Conservation (phyloP, 495 filamentous ascomycete species). For the Hyaloscypha bicolor region DNA sequence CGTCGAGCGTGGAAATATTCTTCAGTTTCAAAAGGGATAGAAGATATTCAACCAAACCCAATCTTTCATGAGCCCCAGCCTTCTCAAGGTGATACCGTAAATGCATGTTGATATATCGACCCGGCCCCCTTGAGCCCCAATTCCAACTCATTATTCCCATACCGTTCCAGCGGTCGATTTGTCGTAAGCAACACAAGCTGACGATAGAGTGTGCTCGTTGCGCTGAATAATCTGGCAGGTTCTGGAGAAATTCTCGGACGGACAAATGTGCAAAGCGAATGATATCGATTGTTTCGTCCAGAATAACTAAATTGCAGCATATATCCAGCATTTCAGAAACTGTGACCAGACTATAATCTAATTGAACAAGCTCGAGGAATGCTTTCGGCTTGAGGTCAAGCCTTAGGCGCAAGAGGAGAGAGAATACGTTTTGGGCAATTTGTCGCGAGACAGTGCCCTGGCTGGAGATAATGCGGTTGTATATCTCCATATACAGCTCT, state of each 20-base stretch:
- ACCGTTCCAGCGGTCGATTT: too few relatives aligned
- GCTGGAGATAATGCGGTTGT: not conserved
- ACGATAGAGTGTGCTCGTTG: not conserved
- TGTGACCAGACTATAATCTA: not conserved
- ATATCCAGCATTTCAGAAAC: conserved; percentile 7
- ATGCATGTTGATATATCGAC: too few relatives aligned
- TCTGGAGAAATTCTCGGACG: conserved; percentile 14
- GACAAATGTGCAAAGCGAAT: conserved; percentile 18
- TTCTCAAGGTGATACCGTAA: too few relatives aligned
- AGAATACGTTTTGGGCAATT: not conserved
- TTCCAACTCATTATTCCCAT: not conserved
- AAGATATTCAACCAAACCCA: too few relatives aligned
- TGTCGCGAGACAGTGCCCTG: not conserved
- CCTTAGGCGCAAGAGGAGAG: not conserved
- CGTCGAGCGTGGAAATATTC: too few relatives aligned
- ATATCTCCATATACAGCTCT: not conserved
- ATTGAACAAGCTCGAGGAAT: not conserved
- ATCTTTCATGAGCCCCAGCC: too few relatives aligned
- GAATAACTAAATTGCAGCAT: conserved; percentile 29
- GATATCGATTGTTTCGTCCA: not conserved
- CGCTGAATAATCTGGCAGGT: not conserved
- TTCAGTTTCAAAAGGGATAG: too few relatives aligned
- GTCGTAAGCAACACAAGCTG: not conserved
- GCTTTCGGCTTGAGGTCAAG: not conserved
- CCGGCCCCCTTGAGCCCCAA: too few relatives aligned